These are phyloP conservation scores for Apiospora koreana DNA, from an alignment of 2,329 filamentous ascomycete species.

Conservation along the genomic window DNA sequence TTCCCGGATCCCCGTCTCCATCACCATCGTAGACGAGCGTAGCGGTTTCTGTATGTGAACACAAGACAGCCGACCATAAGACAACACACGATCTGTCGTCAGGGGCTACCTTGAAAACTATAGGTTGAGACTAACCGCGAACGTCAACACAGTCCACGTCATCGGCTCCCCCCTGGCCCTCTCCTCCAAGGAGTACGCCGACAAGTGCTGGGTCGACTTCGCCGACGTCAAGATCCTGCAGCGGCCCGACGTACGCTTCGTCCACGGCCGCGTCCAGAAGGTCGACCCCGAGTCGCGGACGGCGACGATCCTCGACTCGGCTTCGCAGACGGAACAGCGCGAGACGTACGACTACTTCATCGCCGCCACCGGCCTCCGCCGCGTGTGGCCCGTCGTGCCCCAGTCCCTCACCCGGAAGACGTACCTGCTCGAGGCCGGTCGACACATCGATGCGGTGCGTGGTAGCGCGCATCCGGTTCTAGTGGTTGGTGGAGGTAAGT, in stretches of 20 bases:
- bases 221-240: constrained; percentile 67
- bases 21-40: constrained; percentile 77
- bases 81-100: too few species aligned
- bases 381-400: constrained; percentile 73
- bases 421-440: constrained; percentile 62
- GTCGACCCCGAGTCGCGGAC: constrained; percentile 62
- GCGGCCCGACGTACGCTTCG: constrained; percentile 59
- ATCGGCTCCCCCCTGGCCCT: constrained; percentile 76
- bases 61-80: constrained; percentile 2
- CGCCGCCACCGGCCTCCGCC: constrained; percentile 67
- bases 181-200: constrained; percentile 61
- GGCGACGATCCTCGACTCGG: constrained; percentile 54
- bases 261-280: constrained; percentile 64
- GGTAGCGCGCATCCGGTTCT: constrained; percentile 61
- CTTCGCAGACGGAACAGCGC: constrained; percentile 42
- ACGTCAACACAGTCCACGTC: constrained; percentile 60
- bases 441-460: constrained; percentile 58
- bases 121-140: not conserved
- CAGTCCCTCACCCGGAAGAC: constrained; percentile 61
- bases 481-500: constrained; percentile 69
- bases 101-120: too few species aligned
- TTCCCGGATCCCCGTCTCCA: constrained; percentile 59
- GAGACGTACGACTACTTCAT: constrained; percentile 74
- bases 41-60: constrained; percentile 74
- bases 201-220: constrained; percentile 71